Conservation (phyloP, 164 flowering plant genomes). For the Berberis vulgaris region DNA sequence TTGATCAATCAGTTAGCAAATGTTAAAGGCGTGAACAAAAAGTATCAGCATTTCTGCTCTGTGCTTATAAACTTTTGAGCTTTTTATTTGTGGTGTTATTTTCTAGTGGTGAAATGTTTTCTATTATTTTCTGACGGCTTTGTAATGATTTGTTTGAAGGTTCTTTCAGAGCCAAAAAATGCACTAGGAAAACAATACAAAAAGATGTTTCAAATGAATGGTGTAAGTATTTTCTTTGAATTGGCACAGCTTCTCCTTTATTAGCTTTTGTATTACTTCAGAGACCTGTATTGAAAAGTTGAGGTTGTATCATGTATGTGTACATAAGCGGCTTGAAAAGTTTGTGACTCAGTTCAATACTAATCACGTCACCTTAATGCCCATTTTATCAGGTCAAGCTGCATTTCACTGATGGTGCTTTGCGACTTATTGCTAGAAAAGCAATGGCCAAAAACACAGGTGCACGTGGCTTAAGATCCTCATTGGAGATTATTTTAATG, state of each 20-base stretch:
- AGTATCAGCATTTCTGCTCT: too few relatives aligned
- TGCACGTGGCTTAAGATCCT: constrained; percentile 83
- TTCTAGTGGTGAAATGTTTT: too few relatives aligned
- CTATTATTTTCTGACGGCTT: too few relatives aligned
- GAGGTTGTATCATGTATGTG: neutral
- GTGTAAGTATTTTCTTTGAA: constrained; percentile 31
- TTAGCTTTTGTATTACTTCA: neutral
- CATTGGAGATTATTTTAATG: constrained; percentile 72
- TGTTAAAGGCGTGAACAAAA: too few relatives aligned
- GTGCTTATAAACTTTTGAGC: too few relatives aligned
- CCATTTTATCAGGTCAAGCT: constrained; percentile 58
- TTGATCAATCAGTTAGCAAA: too few relatives aligned
- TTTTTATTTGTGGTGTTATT: too few relatives aligned
- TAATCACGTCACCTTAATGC: neutral
- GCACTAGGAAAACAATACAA: constrained; percentile 87
- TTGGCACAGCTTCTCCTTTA: neutral
- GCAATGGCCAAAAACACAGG: constrained; percentile 76
- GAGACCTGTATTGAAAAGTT: neutral
- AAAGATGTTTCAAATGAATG: constrained; percentile 86
- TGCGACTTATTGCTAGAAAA: constrained; percentile 69
- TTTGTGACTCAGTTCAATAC: neutral
- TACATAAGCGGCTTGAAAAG: neutral
- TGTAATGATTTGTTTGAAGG: constrained; percentile 29
- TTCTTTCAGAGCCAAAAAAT: constrained; percentile 83
- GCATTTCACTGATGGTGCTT: constrained; percentile 65